phyloP scores from a whole-genome alignment of 768 basidiomycete species.

The Dacryopinax primogenitus region DNA sequence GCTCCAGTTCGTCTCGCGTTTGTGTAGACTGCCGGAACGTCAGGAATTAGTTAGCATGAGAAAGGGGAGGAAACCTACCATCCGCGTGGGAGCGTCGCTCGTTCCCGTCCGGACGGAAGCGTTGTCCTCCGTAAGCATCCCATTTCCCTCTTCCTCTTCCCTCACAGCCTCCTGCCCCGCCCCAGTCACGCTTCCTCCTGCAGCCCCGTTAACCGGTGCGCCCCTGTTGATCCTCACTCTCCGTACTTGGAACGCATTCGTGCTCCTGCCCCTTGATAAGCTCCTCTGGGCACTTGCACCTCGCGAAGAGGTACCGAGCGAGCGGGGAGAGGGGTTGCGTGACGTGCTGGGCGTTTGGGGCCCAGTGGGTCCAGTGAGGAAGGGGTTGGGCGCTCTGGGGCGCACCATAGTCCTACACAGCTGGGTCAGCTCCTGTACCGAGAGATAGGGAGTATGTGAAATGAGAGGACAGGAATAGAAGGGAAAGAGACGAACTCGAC shows the following conservation, averaged over 20 bases:
- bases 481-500: not conserved
- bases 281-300: not conserved
- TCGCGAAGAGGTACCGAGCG: not conserved
- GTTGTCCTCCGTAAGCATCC: not conserved
- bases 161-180: not conserved
- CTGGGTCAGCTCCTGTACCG: not conserved
- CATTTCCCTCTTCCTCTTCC: not conserved
- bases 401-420: conserved; percentile 4
- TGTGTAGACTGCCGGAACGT: not conserved
- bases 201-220: not conserved
- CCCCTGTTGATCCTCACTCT: not conserved
- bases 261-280: not conserved
- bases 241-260: not conserved
- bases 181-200: not conserved
- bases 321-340: not conserved
- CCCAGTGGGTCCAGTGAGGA: not conserved
- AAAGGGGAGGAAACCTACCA: not conserved
- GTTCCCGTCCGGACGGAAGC: not conserved
- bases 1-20: not conserved
- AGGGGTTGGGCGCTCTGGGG: not conserved
- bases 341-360: conserved; percentile 1
- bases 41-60: not conserved
- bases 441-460: not conserved
- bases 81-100: not conserved
- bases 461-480: not conserved